A percentile compares a stretch with the other conserved stretches of the same genome.
phyloP scores from a whole-genome alignment of 441 rosid species.

The Hypseocharis bilobata region DNA sequence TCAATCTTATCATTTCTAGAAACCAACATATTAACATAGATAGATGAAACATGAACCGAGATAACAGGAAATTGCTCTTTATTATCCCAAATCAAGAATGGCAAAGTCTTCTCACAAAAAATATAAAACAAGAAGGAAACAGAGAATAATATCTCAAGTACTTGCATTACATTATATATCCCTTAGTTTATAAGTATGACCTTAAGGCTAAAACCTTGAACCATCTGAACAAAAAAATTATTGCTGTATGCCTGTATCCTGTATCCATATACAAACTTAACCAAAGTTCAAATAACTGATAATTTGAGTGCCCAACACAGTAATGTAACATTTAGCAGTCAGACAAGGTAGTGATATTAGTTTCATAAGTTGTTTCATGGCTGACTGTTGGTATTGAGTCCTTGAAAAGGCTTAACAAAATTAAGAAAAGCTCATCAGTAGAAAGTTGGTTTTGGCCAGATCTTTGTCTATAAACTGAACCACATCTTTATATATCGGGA shows the following conservation, averaged over 20 bases:
- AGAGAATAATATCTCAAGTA: no score
- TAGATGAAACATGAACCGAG: not conserved
- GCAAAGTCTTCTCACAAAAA: no score
- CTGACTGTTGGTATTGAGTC: not conserved
- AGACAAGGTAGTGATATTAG: not conserved
- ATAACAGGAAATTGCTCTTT: not conserved
- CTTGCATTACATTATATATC: no score
- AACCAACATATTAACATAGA: not conserved
- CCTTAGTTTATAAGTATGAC: no score
- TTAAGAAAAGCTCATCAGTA: not conserved
- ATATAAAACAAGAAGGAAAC: no score
- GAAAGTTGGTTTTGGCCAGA: not conserved
- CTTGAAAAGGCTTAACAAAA: not conserved
- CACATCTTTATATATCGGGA: not conserved
- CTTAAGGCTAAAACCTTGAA: no score
- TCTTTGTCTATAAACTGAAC: not conserved
- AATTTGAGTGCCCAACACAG: no score
- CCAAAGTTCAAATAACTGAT: no score
- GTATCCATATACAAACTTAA: no score
- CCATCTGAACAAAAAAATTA: no score
- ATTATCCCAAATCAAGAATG: not conserved
- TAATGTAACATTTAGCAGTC: no score
- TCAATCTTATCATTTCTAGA: constrained; percentile 6
- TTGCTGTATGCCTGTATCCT: no score
- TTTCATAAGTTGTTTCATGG: not conserved